phyloP scores from a whole-genome alignment of 768 basidiomycete species.

The Mycena galericulata region DNA sequence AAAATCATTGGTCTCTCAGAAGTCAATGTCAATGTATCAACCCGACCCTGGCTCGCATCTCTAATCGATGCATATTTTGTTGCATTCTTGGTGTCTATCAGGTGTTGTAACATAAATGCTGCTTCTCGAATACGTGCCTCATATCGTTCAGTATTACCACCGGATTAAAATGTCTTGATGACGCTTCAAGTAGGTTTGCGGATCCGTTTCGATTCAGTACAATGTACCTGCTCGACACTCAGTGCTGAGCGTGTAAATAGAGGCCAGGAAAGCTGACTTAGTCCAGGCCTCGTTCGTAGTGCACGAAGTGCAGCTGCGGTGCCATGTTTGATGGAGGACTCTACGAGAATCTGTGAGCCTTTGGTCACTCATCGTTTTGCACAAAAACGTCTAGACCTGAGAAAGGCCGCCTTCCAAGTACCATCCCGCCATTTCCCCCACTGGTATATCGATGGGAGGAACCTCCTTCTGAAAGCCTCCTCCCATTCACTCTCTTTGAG shows the following conservation, averaged over 20 bases:
- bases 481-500: slow-evolving; percentile 77
- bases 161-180: slow-evolving; percentile 78
- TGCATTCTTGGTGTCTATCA: slow-evolving; percentile 61
- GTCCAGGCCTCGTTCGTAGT: slow-evolving; percentile 88
- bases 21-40: slow-evolving; percentile 29
- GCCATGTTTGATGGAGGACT: slow-evolving; percentile 73
- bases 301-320: slow-evolving; percentile 75
- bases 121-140: slow-evolving; percentile 61
- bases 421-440: slow-evolving; percentile 78
- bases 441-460: slow-evolving; percentile 83
- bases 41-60: slow-evolving; percentile 73
- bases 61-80: slow-evolving; percentile 74
- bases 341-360: slow-evolving; percentile 49
- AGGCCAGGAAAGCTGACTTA: slow-evolving; percentile 58
- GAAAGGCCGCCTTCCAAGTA: slow-evolving; percentile 73
- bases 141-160: slow-evolving; percentile 77
- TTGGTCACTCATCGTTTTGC: slow-evolving; percentile 14
- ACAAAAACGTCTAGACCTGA: slow-evolving; percentile 62
- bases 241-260: slow-evolving; percentile 24
- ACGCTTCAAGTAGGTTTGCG: slow-evolving; percentile 75
- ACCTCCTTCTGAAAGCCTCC: slow-evolving; percentile 77
- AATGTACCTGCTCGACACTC: slow-evolving; percentile 64
- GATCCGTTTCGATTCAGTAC: slow-evolving; percentile 81
- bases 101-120: not conserved
- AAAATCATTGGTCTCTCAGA: too few relatives aligned